Base-by-base conservation (phyloP, 495 filamentous ascomycete species). In the Penicillium flavigenum region DNA sequence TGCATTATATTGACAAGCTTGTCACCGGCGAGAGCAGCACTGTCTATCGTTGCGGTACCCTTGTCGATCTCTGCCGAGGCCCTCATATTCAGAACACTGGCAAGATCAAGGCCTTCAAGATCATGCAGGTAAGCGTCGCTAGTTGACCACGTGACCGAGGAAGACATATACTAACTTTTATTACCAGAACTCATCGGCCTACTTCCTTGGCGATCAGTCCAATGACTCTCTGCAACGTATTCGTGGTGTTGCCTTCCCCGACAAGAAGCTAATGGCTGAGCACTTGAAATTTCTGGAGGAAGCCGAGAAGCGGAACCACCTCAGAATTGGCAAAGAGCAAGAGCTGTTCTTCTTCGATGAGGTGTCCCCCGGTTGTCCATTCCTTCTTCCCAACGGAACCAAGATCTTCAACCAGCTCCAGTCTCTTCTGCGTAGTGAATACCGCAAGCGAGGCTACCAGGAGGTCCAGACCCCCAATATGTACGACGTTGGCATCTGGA, bases 291-390 rank as follows among this genome's bases (percentile, higher is more conserved):
- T 95, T 70, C 74, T 98, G 8, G 94, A 96, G 68, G 95, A 98
- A 68, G 94, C 94, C 9, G 92, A 93, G 44, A 96, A 96, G 80
- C 86, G 95, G 57, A 92, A 97, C 66, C 94, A 98, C 60, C 78
- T 92, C 32, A 86, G 86, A 72, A 88, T 98, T 59, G 95, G 92
- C 51, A 88, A 86, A 62, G 92, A 96, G 39, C 94, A 98, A 66
- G 92, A 98, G 68, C 84, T 98, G 9, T 97, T 96, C 77, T 95
- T 97, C 79, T 98, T 98, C 75, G 84, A 95, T 61, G 91, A 96
- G 46, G 76, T 86, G 20, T 96, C 91, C 7, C 95, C 94, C 1
- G 94, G 94, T 17, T 93, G 88, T n/a, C 84, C 86, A 44, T 96
- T 98, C 81, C 89, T 93, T 69, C 79, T 96, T n/a, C 94, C 92